phyloP scores from a whole-genome alignment of 106 monocot species.

The Dactylorhiza incarnata region DNA sequence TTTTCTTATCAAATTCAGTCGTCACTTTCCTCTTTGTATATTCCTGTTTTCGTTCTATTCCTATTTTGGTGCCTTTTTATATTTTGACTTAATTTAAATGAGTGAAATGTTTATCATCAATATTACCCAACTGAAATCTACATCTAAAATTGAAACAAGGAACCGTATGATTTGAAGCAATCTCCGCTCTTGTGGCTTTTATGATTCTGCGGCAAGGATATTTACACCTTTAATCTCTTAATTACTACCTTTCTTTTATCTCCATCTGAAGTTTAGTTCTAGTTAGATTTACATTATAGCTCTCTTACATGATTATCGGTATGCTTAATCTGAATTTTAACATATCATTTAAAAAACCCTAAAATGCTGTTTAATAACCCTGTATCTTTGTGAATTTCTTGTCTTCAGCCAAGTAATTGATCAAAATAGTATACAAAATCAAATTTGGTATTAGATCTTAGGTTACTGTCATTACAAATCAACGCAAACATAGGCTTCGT shows the following conservation, averaged over 20 bases:
- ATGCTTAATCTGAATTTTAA: neutral
- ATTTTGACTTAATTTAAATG: neutral
- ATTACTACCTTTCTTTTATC: neutral
- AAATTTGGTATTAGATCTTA: neutral
- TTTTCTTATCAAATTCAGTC: neutral
- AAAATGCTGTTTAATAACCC: neutral
- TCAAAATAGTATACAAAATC: neutral
- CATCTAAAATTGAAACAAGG: neutral
- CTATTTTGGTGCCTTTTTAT: neutral
- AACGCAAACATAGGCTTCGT: too few species aligned
- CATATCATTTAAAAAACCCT: neutral
- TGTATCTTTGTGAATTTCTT: neutral
- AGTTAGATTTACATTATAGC: neutral
- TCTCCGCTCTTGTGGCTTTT: neutral
- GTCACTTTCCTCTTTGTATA: too few species aligned
- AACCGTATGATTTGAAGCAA: neutral
- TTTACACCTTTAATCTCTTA: neutral
- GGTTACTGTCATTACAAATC: neutral
- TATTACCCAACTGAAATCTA: neutral
- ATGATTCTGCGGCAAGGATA: neutral
- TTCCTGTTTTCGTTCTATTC: neutral
- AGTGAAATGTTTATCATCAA: neutral
- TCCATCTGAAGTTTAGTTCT: neutral
- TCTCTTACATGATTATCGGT: neutral
- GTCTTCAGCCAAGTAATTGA: neutral